A percentile compares a stretch with the other conserved stretches of the same genome.
These are phyloP conservation scores for Perkinsus marinus DNA, from an alignment of 169 alveolate genomes.

Conservation along the genomic window DNA sequence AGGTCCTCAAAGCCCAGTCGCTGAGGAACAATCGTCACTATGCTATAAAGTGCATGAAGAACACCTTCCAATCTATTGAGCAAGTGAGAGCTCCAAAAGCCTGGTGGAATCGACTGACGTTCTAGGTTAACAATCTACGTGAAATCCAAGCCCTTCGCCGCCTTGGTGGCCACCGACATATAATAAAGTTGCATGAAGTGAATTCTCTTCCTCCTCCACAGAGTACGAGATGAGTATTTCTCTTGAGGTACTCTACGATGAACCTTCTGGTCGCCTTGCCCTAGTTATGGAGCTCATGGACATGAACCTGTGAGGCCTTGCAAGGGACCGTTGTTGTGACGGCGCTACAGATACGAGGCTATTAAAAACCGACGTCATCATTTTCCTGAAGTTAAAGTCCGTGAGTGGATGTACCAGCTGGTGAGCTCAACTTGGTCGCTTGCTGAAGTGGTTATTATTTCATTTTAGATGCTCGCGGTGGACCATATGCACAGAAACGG, in stretches of 20 bases:
- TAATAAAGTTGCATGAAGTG: slow-evolving; percentile 63
- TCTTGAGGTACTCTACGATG: slow-evolving; percentile 52
- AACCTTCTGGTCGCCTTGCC: slow-evolving; percentile 72
- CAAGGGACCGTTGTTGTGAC: too few relatives aligned
- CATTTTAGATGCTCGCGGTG: slow-evolving; percentile 50
- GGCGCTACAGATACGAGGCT: slow-evolving; percentile 42
- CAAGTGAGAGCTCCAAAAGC: slow-evolving; percentile 10
- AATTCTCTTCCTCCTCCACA: neutral
- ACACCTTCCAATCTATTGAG: slow-evolving; percentile 51
- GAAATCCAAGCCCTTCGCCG: slow-evolving; percentile 70
- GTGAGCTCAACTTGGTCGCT: neutral
- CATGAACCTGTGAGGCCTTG: slow-evolving; percentile 54
- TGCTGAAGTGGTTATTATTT: slow-evolving; percentile 42
- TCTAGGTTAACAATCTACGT: slow-evolving; percentile 50
- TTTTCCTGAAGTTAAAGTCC: slow-evolving; percentile 55
- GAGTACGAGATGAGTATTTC: slow-evolving; percentile 29
- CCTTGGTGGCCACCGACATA: slow-evolving; percentile 61
- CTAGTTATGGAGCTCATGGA: slow-evolving; percentile 77
- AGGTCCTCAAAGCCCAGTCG: slow-evolving; percentile 41
- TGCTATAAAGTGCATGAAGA: slow-evolving; percentile 76
- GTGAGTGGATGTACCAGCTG: slow-evolving; percentile 3
- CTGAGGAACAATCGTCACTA: slow-evolving; percentile 60
- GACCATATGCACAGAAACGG: slow-evolving; percentile 81
- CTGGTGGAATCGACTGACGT: neutral
- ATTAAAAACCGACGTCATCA: slow-evolving; percentile 55